phyloP scores from a whole-genome alignment of 257 asterid species.

The Fraxinus quadrangulata region DNA sequence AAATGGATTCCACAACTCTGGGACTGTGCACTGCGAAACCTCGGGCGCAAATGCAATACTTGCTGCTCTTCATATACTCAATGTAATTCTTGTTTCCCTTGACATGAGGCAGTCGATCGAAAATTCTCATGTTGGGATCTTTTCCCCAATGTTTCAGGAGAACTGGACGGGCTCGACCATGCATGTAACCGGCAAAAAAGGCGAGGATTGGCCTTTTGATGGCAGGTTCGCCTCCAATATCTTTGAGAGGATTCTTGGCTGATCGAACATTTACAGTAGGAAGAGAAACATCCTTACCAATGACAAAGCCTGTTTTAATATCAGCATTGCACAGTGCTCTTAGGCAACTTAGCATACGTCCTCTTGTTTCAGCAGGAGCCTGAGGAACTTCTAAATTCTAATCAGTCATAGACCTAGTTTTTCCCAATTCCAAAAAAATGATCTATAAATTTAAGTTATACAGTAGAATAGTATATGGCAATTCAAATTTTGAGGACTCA shows the following conservation, averaged over 20 bases:
- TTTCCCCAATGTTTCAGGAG: slow-evolving; percentile 45
- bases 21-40: slow-evolving; percentile 49
- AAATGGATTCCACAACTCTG: slow-evolving; percentile 46
- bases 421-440: neutral
- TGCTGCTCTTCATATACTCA: slow-evolving; percentile 45
- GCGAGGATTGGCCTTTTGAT: slow-evolving; percentile 33
- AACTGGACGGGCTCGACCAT: slow-evolving; percentile 43
- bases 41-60: slow-evolving; percentile 49
- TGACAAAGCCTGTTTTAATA: slow-evolving; percentile 35
- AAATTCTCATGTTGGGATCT: slow-evolving; percentile 45
- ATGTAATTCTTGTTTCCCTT: slow-evolving; percentile 37
- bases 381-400: slow-evolving; percentile 23
- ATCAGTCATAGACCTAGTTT: neutral
- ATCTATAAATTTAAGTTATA: slow-evolving; percentile 1
- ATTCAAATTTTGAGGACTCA: neutral
- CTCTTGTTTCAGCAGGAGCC: slow-evolving; percentile 46
- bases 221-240: slow-evolving; percentile 36
- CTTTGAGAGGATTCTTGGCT: slow-evolving; percentile 31
- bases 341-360: slow-evolving; percentile 34
- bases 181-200: slow-evolving; percentile 56
- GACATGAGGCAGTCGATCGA: slow-evolving; percentile 31
- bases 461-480: neutral
- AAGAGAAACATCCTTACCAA: slow-evolving; percentile 48
- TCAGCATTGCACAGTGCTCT: slow-evolving; percentile 58
- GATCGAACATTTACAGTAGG: slow-evolving; percentile 40